phyloP scores from a whole-genome alignment of 768 basidiomycete genomes.

The Lanmaoa rubissima region DNA sequence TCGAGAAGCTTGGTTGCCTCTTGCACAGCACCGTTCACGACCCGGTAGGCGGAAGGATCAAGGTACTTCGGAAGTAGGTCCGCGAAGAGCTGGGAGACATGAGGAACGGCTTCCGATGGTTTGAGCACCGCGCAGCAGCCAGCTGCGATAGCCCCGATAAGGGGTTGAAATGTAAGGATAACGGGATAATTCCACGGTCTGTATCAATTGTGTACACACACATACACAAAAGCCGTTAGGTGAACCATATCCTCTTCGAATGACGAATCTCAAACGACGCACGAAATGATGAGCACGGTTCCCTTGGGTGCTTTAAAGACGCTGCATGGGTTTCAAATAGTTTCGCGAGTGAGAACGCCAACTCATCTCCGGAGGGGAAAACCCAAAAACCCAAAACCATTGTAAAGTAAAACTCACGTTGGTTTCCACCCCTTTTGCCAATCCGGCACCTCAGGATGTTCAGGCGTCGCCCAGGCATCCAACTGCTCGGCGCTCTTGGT shows the following conservation, averaged over 20 bases:
- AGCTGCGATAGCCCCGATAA: conserved; percentile 71
- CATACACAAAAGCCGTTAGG: background rate
- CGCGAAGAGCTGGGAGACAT: conserved; percentile 48
- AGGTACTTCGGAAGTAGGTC: conserved; percentile 56
- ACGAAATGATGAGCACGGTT: conserved; percentile 60
- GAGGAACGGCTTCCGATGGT: conserved; percentile 56
- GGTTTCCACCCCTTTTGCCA: conserved; percentile 54
- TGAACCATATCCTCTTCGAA: background rate
- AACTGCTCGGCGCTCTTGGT: conserved; percentile 47
- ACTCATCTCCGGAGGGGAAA: background rate
- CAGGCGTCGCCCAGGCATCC: conserved; percentile 56
- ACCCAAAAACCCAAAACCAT: too few species aligned
- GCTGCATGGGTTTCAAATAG: conserved; percentile 8
- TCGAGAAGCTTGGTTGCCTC: conserved; percentile 37
- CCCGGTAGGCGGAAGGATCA: conserved; percentile 46
- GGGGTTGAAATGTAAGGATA: conserved; percentile 51
- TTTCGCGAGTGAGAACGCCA: background rate
- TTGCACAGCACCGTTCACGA: conserved; percentile 48
- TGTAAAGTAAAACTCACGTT: conserved; percentile 24
- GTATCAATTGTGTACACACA: background rate
- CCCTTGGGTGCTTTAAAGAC: conserved; percentile 60
- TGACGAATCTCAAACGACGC: conserved; percentile 19
- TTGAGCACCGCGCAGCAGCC: conserved; percentile 71
- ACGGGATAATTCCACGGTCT: conserved; percentile 73
- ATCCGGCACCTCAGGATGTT: conserved; percentile 34